A percentile compares a stretch with the other conserved stretches of the same genome.
Evolutionary conservation across 169 alveolate species (phyloP).

Genomic region (Amoebophrya sp.): DNA sequence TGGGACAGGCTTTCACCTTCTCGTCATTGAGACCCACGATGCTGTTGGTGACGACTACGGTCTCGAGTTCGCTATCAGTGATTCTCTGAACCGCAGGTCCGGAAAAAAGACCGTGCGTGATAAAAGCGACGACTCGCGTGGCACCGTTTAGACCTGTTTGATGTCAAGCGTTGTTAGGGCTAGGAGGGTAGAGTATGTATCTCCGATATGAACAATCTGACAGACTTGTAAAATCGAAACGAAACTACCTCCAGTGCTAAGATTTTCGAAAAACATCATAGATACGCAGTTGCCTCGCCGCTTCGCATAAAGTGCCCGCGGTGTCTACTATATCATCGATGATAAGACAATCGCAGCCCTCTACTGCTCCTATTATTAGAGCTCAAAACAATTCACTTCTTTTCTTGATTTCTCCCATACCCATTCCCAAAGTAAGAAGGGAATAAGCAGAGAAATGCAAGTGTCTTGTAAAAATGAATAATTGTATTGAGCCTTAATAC

Average conservation of each 20-base stretch:
- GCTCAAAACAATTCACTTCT: no score
- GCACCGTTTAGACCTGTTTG: slow-evolving; percentile 71
- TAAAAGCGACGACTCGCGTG: slow-evolving; percentile 83
- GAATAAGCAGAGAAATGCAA: no score
- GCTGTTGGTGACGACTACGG: slow-evolving; percentile 82
- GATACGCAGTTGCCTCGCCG: slow-evolving; percentile 68
- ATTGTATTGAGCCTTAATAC: no score
- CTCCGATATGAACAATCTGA: no score
- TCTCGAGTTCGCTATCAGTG: slow-evolving; percentile 65
- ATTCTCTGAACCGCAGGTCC: slow-evolving; percentile 82
- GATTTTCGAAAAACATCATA: neutral
- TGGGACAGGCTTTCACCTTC: slow-evolving; percentile 56
- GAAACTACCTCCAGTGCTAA: no score
- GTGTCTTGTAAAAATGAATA: no score
- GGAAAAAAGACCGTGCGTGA: slow-evolving; percentile 88
- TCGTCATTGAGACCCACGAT: slow-evolving; percentile 56
- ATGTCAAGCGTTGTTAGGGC: neutral
- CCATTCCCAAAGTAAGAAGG: no score
- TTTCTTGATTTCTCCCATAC: no score
- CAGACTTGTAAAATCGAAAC: no score
- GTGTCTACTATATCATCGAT: slow-evolving; percentile 97
- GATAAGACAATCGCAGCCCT: slow-evolving; percentile 83
- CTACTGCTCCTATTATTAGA: slow-evolving; percentile 85
- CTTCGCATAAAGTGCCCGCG: slow-evolving; percentile 94
- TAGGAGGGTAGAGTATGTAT: no score